A percentile compares a stretch with the other conserved stretches of the same genome.
Evolutionary conservation across 192 early-diverging fungal genomes (phyloP).

Genomic region (Backusella psychrophila): DNA sequence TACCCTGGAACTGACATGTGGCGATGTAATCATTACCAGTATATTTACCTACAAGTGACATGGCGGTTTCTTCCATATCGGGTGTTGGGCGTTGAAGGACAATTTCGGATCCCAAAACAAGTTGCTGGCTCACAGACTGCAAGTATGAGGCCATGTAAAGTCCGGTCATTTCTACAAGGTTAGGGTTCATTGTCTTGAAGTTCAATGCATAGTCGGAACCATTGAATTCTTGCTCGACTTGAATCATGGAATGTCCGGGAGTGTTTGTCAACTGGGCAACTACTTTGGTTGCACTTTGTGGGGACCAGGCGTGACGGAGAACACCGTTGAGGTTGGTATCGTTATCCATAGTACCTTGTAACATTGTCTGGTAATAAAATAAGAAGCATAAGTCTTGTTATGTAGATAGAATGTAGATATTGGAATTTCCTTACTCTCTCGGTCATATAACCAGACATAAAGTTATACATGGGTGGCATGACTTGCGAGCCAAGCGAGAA

Average conservation of each 20-base stretch:
- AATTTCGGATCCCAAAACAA: conserved; percentile 85
- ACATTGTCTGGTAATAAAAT: conserved; percentile 57
- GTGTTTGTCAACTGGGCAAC: conserved; percentile 65
- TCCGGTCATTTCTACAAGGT: conserved; percentile 86
- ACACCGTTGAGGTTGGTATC: conserved; percentile 83
- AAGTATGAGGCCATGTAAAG: conserved; percentile 86
- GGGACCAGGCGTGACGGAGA: conserved; percentile 68
- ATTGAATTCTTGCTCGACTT: conserved; percentile 90
- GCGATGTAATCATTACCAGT: conserved; percentile 66
- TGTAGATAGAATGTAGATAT: not conserved
- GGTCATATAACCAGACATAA: conserved; percentile 82
- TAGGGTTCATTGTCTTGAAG: conserved; percentile 95
- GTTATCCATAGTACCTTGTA: conserved; percentile 95
- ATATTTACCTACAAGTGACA: conserved; percentile 72
- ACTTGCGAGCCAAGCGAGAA: conserved; percentile 83
- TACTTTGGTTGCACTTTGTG: conserved; percentile 61
- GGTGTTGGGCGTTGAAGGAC: conserved; percentile 83
- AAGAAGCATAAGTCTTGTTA: not conserved
- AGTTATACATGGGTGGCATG: conserved; percentile 87
- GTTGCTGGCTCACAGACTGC: conserved; percentile 81
- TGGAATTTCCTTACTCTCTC: conserved; percentile 53
- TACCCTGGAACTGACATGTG: conserved; percentile 64
- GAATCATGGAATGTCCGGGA: conserved; percentile 87
- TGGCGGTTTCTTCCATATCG: conserved; percentile 73
- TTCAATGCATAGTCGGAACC: conserved; percentile 90